Evolutionary conservation across 352 stramenopile genomes (phyloP).

Genomic region (Globisporangium emineosum): DNA sequence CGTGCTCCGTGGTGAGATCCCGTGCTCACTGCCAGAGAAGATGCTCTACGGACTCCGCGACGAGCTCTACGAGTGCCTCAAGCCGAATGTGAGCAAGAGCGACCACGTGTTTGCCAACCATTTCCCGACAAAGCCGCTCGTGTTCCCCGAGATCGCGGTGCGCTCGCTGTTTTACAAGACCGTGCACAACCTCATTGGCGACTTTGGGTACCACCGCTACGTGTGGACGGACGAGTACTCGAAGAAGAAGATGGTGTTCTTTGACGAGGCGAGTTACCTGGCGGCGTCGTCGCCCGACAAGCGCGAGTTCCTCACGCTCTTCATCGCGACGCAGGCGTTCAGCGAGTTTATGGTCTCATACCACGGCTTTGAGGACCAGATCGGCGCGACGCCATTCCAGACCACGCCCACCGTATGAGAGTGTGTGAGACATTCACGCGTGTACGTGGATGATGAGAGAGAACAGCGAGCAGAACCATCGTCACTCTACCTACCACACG

Average conservation of each 20-base stretch:
- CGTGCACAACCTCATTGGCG: slow-evolving; percentile 67
- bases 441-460: neutral
- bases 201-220: slow-evolving; percentile 85
- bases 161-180: slow-evolving; percentile 60
- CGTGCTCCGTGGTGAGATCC: slow-evolving; percentile 47
- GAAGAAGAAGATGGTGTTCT: slow-evolving; percentile 75
- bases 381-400: slow-evolving; percentile 17
- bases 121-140: slow-evolving; percentile 57
- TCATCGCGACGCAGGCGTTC: slow-evolving; percentile 83
- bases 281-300: slow-evolving; percentile 67
- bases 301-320: slow-evolving; percentile 81
- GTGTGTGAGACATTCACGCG: too few relatives aligned
- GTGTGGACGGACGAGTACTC: slow-evolving; percentile 85
- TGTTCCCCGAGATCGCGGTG: slow-evolving; percentile 76
- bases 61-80: slow-evolving; percentile 60
- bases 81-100: slow-evolving; percentile 66
- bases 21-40: slow-evolving; percentile 42
- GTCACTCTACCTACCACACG: neutral
- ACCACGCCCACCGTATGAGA: neutral
- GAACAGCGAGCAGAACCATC: neutral
- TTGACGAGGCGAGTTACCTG: slow-evolving; percentile 85
- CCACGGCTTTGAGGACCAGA: slow-evolving; percentile 75
- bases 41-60: slow-evolving; percentile 48
- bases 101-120: slow-evolving; percentile 72
- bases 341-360: slow-evolving; percentile 82